Conservation (phyloP, 1,139 yeast genomes). For the Candida sp. region DNA sequence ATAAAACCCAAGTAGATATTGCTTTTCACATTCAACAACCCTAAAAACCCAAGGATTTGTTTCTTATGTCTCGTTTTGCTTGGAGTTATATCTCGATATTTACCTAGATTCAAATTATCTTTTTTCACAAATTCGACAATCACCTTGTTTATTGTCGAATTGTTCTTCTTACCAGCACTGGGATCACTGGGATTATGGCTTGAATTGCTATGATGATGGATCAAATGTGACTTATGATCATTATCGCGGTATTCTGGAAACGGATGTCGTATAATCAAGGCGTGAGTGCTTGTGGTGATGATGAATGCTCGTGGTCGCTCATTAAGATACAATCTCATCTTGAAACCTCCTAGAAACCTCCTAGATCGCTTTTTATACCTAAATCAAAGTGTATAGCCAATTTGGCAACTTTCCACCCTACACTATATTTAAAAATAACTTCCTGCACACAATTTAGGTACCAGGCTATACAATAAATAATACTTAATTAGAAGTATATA, state of each 20-base stretch:
- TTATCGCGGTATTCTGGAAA: slow-evolving; percentile 28
- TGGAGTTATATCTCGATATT: slow-evolving; percentile 41
- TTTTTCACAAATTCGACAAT: slow-evolving; percentile 48
- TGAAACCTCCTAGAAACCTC: too few relatives aligned
- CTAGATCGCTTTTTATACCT: too few relatives aligned
- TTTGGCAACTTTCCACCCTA: too few relatives aligned
- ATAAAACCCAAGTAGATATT: slow-evolving; percentile 57
- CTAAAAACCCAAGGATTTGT: slow-evolving; percentile 55
- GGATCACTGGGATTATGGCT: slow-evolving; percentile 17
- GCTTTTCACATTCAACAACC: slow-evolving; percentile 54
- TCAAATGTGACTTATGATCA: slow-evolving; percentile 10
- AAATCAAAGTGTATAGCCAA: too few relatives aligned
- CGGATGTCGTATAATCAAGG: slow-evolving; percentile 49
- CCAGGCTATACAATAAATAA: too few relatives aligned
- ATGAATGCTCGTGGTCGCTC: slow-evolving; percentile 55
- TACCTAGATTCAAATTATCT: slow-evolving; percentile 33
- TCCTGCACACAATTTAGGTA: too few relatives aligned
- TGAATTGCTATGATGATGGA: slow-evolving; percentile 16
- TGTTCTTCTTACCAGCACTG: slow-evolving; percentile 1
- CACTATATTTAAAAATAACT: too few relatives aligned
- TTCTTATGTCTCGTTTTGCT: slow-evolving; percentile 14
- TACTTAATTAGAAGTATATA: too few relatives aligned
- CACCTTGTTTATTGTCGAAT: slow-evolving; percentile 23
- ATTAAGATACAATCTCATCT: slow-evolving; percentile 50
- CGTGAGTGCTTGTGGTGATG: slow-evolving; percentile 44